Percentiles rank a stretch among this genome's conserved stretches.
phyloP scores from a whole-genome alignment of 2,329 filamentous ascomycete species.

The Cordyceps farinosa region DNA sequence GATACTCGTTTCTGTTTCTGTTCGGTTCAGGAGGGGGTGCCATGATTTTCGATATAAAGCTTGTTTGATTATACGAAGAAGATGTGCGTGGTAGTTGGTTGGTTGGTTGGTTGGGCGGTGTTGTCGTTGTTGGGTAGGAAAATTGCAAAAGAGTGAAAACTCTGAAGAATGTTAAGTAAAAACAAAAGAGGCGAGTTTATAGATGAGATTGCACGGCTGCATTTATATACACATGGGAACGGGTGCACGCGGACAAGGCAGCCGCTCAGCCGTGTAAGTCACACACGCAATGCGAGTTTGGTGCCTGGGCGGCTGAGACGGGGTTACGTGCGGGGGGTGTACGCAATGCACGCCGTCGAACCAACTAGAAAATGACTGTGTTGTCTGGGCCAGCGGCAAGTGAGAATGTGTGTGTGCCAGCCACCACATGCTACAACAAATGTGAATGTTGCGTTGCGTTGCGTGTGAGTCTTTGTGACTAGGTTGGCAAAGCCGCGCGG shows the following conservation, averaged over 20 bases:
- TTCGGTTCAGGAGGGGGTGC: not conserved
- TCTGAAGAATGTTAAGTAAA: not conserved
- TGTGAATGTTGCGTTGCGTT: not conserved
- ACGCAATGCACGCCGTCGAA: conserved; percentile 6
- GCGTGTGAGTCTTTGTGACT: conserved; percentile 1
- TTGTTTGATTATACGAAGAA: not conserved
- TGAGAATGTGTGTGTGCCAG: not conserved
- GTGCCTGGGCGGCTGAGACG: conserved; percentile 13
- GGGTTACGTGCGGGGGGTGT: not conserved
- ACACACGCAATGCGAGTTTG: not conserved
- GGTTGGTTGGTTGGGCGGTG: not conserved
- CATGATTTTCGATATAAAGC: conserved; percentile 1
- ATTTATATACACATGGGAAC: not conserved
- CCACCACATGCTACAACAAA: not conserved
- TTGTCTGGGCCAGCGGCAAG: not conserved
- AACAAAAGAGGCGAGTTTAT: not conserved
- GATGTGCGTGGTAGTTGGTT: not conserved
- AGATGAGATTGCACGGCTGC: not conserved
- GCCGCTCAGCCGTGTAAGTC: not conserved
- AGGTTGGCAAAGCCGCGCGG: conserved; percentile 13
- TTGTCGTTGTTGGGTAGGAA: not conserved
- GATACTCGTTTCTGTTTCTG: not conserved
- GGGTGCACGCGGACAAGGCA: not conserved
- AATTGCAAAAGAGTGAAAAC: not conserved
- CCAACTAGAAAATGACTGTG: conserved; percentile 2